Conservation (phyloP, 2,329 filamentous ascomycete species). For the Apiospora marii region DNA sequence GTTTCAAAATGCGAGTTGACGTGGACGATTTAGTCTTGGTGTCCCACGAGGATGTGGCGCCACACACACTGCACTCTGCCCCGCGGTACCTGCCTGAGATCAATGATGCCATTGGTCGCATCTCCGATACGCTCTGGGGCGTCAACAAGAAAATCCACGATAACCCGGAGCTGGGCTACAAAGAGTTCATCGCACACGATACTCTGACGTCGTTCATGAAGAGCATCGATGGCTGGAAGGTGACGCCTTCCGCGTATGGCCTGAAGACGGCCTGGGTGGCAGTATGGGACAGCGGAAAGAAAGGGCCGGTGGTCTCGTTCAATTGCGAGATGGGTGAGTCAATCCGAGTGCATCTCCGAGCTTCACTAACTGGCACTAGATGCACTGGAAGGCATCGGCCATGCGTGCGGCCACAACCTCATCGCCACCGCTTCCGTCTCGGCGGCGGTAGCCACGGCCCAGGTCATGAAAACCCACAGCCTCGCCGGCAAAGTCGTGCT, state of each 20-base stretch:
- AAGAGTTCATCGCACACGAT: slow-evolving; percentile 58
- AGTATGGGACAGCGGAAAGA: slow-evolving; percentile 53
- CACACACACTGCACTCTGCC: background rate
- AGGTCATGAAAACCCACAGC: slow-evolving; percentile 49
- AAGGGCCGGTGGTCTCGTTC: slow-evolving; percentile 56
- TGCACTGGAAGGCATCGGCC: slow-evolving; percentile 57
- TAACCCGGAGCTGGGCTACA: slow-evolving; percentile 57
- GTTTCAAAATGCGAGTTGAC: slow-evolving; percentile 15
- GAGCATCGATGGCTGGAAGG: slow-evolving; percentile 54
- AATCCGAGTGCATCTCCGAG: background rate
- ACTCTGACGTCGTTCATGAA: slow-evolving; percentile 57
- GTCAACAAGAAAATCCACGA: slow-evolving; percentile 60
- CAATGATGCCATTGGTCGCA: slow-evolving; percentile 47
- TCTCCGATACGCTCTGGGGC: slow-evolving; percentile 49
- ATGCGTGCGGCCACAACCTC: slow-evolving; percentile 64
- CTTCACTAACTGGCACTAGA: slow-evolving; percentile 40
- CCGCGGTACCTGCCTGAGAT: slow-evolving; percentile 44
- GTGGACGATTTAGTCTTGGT: slow-evolving; percentile 20
- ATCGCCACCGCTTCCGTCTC: slow-evolving; percentile 58
- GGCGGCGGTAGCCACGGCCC: slow-evolving; percentile 55
- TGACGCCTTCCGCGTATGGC: slow-evolving; percentile 59
- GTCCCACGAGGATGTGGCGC: background rate
- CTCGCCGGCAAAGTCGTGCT: slow-evolving; percentile 55
- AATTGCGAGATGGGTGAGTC: slow-evolving; percentile 55
- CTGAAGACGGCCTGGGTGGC: slow-evolving; percentile 62